These are phyloP conservation scores for Inga leiocalycina DNA, from an alignment of 306 rosid genomes.

Conservation along the genomic window DNA sequence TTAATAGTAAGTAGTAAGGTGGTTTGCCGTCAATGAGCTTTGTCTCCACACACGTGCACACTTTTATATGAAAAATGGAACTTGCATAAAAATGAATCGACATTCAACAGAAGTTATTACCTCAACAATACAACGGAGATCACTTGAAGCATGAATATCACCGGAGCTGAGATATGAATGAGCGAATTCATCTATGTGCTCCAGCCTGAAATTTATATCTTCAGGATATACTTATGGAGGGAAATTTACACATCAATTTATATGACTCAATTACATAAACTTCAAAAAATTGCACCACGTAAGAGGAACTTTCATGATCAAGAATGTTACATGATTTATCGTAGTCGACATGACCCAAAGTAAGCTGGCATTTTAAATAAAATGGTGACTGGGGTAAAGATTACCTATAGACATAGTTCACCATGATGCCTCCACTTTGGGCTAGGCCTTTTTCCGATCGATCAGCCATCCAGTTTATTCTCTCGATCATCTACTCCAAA, in stretches of 20 bases:
- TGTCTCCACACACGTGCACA: background rate
- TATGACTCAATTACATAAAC: slow-evolving; percentile 23
- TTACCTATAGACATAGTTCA: slow-evolving; percentile 91
- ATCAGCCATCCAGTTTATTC: slow-evolving; percentile 94
- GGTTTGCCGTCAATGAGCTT: background rate
- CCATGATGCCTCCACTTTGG: slow-evolving; percentile 96
- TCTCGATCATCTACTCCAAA: slow-evolving; percentile 76
- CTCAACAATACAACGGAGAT: slow-evolving; percentile 52
- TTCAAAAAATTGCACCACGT: background rate
- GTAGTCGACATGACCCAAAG: background rate
- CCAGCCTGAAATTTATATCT: slow-evolving; percentile 56
- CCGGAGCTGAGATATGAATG: slow-evolving; percentile 82
- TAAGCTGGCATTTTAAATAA: slow-evolving; percentile 17
- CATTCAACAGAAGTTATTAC: slow-evolving; percentile 41
- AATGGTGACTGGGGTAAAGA: slow-evolving; percentile 1
- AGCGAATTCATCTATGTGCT: slow-evolving; percentile 78
- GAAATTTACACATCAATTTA: background rate
- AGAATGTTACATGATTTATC: slow-evolving; percentile 6
- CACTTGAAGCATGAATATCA: slow-evolving; percentile 63
- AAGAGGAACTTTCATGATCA: slow-evolving; percentile 4
- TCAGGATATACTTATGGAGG: background rate
- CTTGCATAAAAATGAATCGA: slow-evolving; percentile 22
- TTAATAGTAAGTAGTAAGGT: slow-evolving; percentile 4
- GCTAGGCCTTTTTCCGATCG: slow-evolving; percentile 76
- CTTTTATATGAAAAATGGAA: background rate